phyloP scores from a whole-genome alignment of 371 early-diverging fungal species.

The Mucor irregularis region DNA sequence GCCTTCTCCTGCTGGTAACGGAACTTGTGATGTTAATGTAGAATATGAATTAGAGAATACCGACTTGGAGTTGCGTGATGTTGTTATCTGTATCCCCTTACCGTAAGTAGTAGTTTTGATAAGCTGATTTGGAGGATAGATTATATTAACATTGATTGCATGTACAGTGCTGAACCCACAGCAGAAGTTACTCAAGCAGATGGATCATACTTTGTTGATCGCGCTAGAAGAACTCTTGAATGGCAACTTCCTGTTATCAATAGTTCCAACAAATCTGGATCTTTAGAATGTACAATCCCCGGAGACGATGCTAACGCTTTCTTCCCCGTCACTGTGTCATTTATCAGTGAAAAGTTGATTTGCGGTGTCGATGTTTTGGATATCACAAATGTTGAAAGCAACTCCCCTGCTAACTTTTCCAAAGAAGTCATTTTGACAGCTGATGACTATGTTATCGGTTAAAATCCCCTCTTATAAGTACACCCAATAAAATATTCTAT shows the following conservation, averaged over 20 bases:
- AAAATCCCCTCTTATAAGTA: too few species aligned
- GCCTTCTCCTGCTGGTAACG: conserved; percentile 91
- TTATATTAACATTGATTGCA: too few species aligned
- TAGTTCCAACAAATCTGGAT: conserved; percentile 71
- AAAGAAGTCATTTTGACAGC: conserved; percentile 65
- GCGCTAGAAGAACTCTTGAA: conserved; percentile 65
- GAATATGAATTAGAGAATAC: conserved; percentile 88
- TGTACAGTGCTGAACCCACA: conserved; percentile 56
- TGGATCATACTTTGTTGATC: conserved; percentile 78
- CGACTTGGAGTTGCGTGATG: conserved; percentile 80
- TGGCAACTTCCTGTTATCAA: conserved; percentile 91
- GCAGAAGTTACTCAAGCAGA: conserved; percentile 81
- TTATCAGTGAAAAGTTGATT: conserved; percentile 68
- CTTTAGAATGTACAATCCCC: conserved; percentile 83
- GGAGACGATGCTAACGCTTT: conserved; percentile 80
- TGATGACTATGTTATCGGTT: conserved; percentile 75
- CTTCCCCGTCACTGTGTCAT: conserved; percentile 89
- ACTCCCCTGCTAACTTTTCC: conserved; percentile 60
- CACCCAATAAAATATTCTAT: too few species aligned
- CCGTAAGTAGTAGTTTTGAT: conserved; percentile 75
- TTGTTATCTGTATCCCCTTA: conserved; percentile 86
- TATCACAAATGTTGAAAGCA: conserved; percentile 57
- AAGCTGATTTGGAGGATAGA: too few species aligned
- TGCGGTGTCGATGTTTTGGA: conserved; percentile 74
- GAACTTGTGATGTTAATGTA: conserved; percentile 88